A percentile compares a stretch with the other conserved stretches of the same genome.
These are phyloP conservation scores for Ammopiptanthus mongolicus DNA, from an alignment of 306 rosid genomes.

Conservation along the genomic window DNA sequence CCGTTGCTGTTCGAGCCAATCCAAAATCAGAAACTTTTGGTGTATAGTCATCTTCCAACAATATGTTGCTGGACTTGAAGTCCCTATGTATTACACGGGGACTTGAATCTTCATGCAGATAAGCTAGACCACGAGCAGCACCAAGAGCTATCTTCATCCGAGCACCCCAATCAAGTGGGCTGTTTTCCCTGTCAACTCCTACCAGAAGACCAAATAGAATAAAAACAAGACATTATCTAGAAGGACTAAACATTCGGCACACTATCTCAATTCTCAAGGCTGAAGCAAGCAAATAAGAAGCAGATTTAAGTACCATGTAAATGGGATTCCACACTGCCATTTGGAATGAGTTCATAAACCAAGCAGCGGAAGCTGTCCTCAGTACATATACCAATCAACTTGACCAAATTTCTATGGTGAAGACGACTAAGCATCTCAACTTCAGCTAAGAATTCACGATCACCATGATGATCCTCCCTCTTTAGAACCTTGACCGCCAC, in stretches of 20 bases:
- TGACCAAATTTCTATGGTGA: conserved; percentile 84
- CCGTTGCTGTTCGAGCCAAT: conserved; percentile 67
- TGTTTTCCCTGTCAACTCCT: conserved; percentile 65
- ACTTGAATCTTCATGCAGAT: conserved; percentile 90
- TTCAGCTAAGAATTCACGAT: conserved; percentile 83
- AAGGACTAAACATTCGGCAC: conserved; percentile 3
- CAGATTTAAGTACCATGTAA: conserved; percentile 59
- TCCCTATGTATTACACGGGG: conserved; percentile 89
- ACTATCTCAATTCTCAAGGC: background rate
- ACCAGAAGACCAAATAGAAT: conserved; percentile 1
- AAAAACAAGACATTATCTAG: background rate
- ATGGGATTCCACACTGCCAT: conserved; percentile 88
- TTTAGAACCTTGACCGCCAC: conserved; percentile 85
- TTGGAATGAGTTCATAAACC: conserved; percentile 80
- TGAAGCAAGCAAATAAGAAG: background rate
- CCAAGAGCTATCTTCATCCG: conserved; percentile 88
- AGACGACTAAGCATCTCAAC: conserved; percentile 96
- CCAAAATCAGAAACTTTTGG: conserved; percentile 92
- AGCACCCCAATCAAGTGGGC: conserved; percentile 65
- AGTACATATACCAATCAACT: conserved; percentile 76
- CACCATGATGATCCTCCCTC: conserved; percentile 81
- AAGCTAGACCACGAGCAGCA: conserved; percentile 86
- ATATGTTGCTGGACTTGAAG: conserved; percentile 87
- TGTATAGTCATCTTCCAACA: conserved; percentile 76
- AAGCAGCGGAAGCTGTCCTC: conserved; percentile 62